Evolutionary conservation across 805 yeast species (phyloP).

Genomic region (Pichia phayaonensis): DNA sequence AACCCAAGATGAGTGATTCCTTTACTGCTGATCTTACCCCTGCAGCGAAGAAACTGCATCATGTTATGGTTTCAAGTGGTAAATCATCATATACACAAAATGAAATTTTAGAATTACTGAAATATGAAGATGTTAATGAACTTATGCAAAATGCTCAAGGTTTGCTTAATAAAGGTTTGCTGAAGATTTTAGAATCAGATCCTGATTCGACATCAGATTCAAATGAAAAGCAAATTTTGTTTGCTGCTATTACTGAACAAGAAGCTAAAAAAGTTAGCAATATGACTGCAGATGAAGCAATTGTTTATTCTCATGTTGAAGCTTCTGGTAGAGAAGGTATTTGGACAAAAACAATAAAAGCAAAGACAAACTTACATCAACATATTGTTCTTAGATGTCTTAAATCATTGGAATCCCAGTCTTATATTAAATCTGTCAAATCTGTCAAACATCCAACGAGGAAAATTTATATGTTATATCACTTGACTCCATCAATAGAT

Average conservation of each 20-base stretch:
- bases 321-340: constrained; percentile 93
- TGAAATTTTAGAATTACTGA: constrained; percentile 50
- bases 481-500: constrained; percentile 87
- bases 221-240: constrained; percentile 40
- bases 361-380: constrained; percentile 82
- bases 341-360: constrained; percentile 89
- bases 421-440: constrained; percentile 83
- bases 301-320: constrained; percentile 86
- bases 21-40: constrained; percentile 9
- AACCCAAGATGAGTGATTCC: constrained; percentile 8
- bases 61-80: constrained; percentile 48
- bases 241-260: constrained; percentile 61
- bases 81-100: constrained; percentile 55
- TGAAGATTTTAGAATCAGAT: constrained; percentile 63
- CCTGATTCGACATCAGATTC: constrained; percentile 15
- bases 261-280: constrained; percentile 73
- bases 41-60: constrained; percentile 52
- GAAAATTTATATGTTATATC: constrained; percentile 91
- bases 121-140: constrained; percentile 33
- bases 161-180: constrained; percentile 41
- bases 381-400: constrained; percentile 82
- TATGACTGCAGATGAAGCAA: constrained; percentile 82
- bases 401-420: constrained; percentile 69
- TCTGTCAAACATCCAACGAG: constrained; percentile 88
- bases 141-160: constrained; percentile 39